A percentile compares a stretch with the other conserved stretches of the same genome.
Conservation (phyloP, 1,284 basidiomycete genomes). For the Peniophora sp. region DNA sequence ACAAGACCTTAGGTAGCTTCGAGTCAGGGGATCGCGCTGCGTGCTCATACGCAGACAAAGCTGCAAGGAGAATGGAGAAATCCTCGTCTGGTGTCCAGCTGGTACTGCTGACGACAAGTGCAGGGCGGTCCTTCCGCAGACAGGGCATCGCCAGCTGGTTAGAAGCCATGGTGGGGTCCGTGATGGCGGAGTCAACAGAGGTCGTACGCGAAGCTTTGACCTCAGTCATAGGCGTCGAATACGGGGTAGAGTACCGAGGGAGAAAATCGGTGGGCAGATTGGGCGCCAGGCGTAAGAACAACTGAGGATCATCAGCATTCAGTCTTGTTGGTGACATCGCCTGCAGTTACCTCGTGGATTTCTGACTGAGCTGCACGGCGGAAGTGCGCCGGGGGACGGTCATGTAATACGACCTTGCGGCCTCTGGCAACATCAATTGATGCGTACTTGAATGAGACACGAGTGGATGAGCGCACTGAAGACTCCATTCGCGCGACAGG, state of each 20-base stretch:
- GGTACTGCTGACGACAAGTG: slow-evolving; percentile 86
- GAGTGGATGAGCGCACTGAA: slow-evolving; percentile 48
- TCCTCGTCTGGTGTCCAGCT: slow-evolving; percentile 99
- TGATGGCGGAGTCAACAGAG: slow-evolving; percentile 1
- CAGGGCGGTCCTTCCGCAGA: slow-evolving; percentile 67
- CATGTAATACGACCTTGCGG: slow-evolving; percentile 71
- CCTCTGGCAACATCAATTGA: slow-evolving; percentile 46
- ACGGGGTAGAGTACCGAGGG: slow-evolving; percentile 36
- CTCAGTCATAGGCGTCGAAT: slow-evolving; percentile 57
- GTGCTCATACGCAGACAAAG: slow-evolving; percentile 63
- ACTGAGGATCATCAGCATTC: slow-evolving; percentile 27
- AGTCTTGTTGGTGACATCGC: too few relatives aligned
- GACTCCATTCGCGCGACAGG: slow-evolving; percentile 68
- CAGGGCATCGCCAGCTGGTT: slow-evolving; percentile 17
- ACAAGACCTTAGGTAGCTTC: slow-evolving; percentile 66
- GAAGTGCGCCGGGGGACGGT: slow-evolving; percentile 82
- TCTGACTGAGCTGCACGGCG: slow-evolving; percentile 61
- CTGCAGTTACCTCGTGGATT: slow-evolving; percentile 70
- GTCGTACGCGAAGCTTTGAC: slow-evolving; percentile 12
- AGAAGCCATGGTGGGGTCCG: slow-evolving; percentile 20
- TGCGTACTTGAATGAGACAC: slow-evolving; percentile 4
- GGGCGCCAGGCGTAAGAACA: slow-evolving; percentile 46
- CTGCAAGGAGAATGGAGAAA: slow-evolving; percentile 76
- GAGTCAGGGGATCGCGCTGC: slow-evolving; percentile 32
- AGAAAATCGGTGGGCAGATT: slow-evolving; percentile 32